A percentile compares a stretch with the other conserved stretches of the same genome.
Conservation (phyloP, 371 early-diverging fungal genomes). For the Mucor lusitanicus region DNA sequence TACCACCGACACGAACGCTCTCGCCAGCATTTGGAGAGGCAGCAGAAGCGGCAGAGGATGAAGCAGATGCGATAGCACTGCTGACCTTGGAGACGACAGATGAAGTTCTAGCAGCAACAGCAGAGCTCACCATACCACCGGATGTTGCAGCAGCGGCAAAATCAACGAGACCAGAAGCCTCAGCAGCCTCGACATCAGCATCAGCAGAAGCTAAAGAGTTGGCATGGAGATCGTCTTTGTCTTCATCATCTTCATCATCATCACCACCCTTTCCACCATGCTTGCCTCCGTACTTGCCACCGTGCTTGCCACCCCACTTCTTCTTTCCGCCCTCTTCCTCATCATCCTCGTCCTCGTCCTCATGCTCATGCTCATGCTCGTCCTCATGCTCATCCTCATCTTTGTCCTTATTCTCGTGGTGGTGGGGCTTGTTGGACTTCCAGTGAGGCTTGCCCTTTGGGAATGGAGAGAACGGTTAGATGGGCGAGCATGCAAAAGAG, state of each 20-base stretch:
- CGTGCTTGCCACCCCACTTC: background rate
- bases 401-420: background rate
- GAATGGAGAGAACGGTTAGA: too few relatives aligned
- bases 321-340: background rate
- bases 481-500: too few relatives aligned
- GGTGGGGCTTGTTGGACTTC: background rate
- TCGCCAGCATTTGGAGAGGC: constrained; percentile 12
- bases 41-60: constrained; percentile 5
- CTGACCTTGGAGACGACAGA: constrained; percentile 3
- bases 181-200: background rate
- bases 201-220: background rate
- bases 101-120: background rate
- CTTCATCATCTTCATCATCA: constrained; percentile 6
- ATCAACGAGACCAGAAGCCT: background rate
- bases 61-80: constrained; percentile 6
- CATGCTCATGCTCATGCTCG: background rate
- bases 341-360: background rate
- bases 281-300: background rate
- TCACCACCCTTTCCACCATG: background rate
- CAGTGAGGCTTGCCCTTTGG: background rate
- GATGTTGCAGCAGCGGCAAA: constrained; percentile 16
- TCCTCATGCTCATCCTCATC: background rate
- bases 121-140: constrained; percentile 4
- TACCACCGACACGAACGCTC: constrained; percentile 14
- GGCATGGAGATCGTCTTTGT: background rate